phyloP scores from a whole-genome alignment of 768 basidiomycete genomes.

The Boletellus ananas region DNA sequence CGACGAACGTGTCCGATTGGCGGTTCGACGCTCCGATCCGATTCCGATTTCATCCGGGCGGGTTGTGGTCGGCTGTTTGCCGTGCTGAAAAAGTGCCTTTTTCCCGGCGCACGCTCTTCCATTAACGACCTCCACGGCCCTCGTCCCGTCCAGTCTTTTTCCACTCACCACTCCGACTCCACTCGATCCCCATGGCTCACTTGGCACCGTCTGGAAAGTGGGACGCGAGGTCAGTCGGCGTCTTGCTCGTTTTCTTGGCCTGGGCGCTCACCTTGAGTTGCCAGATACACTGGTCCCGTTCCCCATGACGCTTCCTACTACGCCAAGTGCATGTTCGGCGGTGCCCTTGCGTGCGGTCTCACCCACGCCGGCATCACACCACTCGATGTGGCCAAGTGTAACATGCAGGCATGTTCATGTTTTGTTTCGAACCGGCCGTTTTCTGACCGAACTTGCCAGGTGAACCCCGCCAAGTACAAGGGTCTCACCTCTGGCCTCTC shows the following conservation, averaged over 20 bases:
- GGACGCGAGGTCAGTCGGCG: slow-evolving; percentile 58
- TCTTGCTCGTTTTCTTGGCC: background rate
- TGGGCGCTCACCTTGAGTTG: slow-evolving; percentile 1
- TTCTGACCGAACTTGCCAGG: slow-evolving; percentile 38
- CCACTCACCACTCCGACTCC: slow-evolving; percentile 22
- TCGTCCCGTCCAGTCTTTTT: background rate
- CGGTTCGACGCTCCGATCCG: slow-evolving; percentile 4
- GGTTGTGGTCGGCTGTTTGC: slow-evolving; percentile 3
- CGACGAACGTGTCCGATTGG: background rate
- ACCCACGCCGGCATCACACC: slow-evolving; percentile 88
- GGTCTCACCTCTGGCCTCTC: slow-evolving; percentile 60
- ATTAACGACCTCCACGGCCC: slow-evolving; percentile 23
- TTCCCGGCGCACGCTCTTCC: background rate
- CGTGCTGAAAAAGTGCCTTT: background rate
- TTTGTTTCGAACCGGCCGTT: too few species aligned
- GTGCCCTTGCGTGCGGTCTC: slow-evolving; percentile 80
- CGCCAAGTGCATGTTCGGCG: slow-evolving; percentile 83
- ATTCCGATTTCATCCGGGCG: slow-evolving; percentile 2
- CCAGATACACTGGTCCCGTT: slow-evolving; percentile 67
- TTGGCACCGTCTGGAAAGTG: slow-evolving; percentile 55
- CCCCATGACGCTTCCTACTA: slow-evolving; percentile 76
- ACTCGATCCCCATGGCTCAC: slow-evolving; percentile 46
- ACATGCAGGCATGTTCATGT: slow-evolving; percentile 68
- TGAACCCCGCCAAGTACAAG: slow-evolving; percentile 71
- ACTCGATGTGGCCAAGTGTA: slow-evolving; percentile 86